A percentile compares a stretch with the other conserved stretches of the same genome.
Conservation (phyloP, 345 rosid species). For the Arabidopsis thaliana region DNA sequence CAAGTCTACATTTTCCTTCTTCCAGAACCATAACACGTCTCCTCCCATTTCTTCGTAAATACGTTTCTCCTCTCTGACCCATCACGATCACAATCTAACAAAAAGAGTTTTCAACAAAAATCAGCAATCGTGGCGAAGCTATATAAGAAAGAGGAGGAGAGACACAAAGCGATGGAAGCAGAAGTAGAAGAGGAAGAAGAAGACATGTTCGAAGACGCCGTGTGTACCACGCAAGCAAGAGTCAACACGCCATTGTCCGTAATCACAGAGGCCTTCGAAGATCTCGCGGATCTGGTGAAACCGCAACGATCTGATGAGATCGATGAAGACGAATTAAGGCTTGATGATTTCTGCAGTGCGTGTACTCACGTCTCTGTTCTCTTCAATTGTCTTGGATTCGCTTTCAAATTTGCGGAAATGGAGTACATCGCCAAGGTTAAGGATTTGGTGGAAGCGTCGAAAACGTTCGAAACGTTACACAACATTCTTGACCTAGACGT, state of each 20-base stretch:
- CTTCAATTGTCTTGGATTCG: conserved; percentile 78
- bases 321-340: conserved; percentile 41
- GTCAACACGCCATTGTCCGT: conserved; percentile 51
- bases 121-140: conserved; percentile 48
- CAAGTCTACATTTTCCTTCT: conserved; percentile 4
- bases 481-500: conserved; percentile 68
- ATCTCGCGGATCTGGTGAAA: conserved; percentile 48
- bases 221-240: conserved; percentile 32
- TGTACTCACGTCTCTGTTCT: conserved; percentile 74
- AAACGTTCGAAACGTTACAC: conserved; percentile 53
- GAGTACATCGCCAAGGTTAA: conserved; percentile 80
- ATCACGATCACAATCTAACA: conserved; percentile 24
- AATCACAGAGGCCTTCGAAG: conserved; percentile 69
- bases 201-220: conserved; percentile 41
- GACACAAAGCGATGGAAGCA: conserved; percentile 28
- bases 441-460: conserved; percentile 75
- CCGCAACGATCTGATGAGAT: conserved; percentile 20
- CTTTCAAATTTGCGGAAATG: conserved; percentile 87
- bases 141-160: conserved; percentile 38
- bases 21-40: conserved; percentile 27
- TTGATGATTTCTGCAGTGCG: conserved; percentile 68
- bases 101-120: conserved; percentile 16
- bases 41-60: conserved; percentile 14
- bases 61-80: conserved; percentile 11
- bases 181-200: conserved; percentile 37